Base-by-base conservation (phyloP, 169 alveolate species). In the Plasmodium relictum region DNA sequence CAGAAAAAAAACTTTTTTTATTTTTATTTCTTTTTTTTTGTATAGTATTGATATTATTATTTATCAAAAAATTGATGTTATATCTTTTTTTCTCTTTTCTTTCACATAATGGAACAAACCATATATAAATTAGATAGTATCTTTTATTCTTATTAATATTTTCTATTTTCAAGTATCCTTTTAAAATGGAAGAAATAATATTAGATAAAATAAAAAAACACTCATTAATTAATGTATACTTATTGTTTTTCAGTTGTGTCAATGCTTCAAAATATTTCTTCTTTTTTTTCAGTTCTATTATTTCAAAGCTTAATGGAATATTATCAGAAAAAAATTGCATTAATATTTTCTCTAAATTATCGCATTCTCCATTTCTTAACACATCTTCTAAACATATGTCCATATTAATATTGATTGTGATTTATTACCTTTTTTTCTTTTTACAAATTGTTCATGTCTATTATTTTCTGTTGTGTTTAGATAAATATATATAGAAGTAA, bases 21-120 rank as follows among this genome's bases (percentile, higher is more conserved):
- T n/a, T 66, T n/a, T 45, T 26, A n/a, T 45, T 39, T 31, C 50
- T 10, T 12, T 37, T 54, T 4, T 73, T 18, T 9, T 45, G 14
- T 6, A 18, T n/a, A n/a, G 6, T 14, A 14, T 37, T 50, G 0
- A 3, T 8, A 41, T n/a, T 42, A 42, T 44, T 6, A 20, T 26
- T 20, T 3, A 3, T 71, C 7, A 1, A 7, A 50, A 26, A 0
- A 16, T 37, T 14, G 1, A 0, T 16, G 1, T 31, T 65, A 20
- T 78, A 16, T 16, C 37, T 54, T 20, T 41, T 65, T 65, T 65
- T 16, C 45, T 39, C 45, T 56, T 78, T 45, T 18, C n/a, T 16
- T 10, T 50, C 54, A 56, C n/a, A 63, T 12, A 68, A 45, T 9
- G 91, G 91, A 10, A 10, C 45, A 52, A 83, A 83, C 91, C 91